Conservation (phyloP, 345 rosid genomes). For the Angophora floribunda region DNA sequence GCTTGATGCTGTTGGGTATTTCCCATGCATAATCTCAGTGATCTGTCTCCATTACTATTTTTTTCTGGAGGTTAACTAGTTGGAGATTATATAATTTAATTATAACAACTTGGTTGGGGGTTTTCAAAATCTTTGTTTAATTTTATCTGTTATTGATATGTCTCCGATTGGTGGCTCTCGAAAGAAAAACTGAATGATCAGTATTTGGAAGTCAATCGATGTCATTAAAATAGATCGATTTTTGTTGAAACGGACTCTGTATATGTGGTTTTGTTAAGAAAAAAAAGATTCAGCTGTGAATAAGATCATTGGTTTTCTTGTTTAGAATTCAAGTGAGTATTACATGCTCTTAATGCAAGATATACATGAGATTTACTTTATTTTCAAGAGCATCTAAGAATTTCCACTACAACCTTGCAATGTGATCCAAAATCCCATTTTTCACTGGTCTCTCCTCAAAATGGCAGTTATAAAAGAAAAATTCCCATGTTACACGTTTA, state of each 20-base stretch:
- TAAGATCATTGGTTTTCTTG: background rate
- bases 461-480: background rate
- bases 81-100: background rate
- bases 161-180: background rate
- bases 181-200: background rate
- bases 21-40: background rate
- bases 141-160: background rate
- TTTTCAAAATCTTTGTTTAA: background rate
- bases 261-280: background rate
- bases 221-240: background rate
- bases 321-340: background rate
- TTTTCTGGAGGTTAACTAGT: background rate
- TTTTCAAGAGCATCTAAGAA: background rate
- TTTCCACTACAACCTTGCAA: background rate
- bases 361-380: fast-evolving
- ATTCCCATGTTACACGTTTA: fast-evolving
- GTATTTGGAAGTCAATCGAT: background rate
- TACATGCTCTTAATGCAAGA: background rate
- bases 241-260: fast-evolving
- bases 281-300: background rate
- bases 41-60: background rate
- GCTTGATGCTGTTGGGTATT: background rate
- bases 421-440: background rate
- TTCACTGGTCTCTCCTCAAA: background rate
- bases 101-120: background rate